A percentile compares a stretch with the other conserved stretches of the same genome.
Evolutionary conservation across 352 stramenopile species (phyloP).

Genomic region (Pythium aristosporum): DNA sequence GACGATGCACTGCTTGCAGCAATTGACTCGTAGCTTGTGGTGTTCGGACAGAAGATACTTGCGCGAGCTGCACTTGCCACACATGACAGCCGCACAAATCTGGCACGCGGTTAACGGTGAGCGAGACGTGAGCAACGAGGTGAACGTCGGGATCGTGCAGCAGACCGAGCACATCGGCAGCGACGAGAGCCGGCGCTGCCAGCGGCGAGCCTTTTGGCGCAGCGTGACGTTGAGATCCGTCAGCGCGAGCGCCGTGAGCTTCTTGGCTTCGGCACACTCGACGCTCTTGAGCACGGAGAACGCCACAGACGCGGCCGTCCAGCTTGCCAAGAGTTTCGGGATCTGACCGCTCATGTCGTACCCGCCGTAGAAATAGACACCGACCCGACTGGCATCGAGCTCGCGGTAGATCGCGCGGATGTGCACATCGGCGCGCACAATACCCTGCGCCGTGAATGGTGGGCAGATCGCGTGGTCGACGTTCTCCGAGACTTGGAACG

Average conservation of each 20-base stretch:
- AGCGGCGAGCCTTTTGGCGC: constrained; percentile 12
- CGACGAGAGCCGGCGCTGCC: not conserved
- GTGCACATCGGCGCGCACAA: constrained; percentile 17
- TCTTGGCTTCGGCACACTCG: constrained; percentile 31
- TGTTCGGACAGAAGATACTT: constrained; percentile 23
- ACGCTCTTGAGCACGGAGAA: constrained; percentile 28
- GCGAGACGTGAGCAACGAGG: constrained; percentile 1
- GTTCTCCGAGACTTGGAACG: constrained; percentile 38
- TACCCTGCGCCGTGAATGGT: constrained; percentile 1
- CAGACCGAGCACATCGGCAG: constrained; percentile 19
- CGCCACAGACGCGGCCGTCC: constrained; percentile 18
- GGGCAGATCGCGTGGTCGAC: constrained; percentile 30
- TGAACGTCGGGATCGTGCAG: constrained; percentile 2
- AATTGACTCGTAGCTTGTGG: constrained; percentile 12
- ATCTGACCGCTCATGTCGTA: constrained; percentile 27
- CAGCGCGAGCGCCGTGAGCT: constrained; percentile 25
- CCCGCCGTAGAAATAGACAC: constrained; percentile 30
- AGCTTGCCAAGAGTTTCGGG: constrained; percentile 24
- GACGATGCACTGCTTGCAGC: constrained; percentile 29
- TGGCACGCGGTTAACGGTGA: constrained; percentile 12
- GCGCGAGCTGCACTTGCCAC: constrained; percentile 18
- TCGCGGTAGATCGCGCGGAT: constrained; percentile 18
- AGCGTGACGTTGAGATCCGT: not conserved
- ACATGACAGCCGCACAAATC: constrained; percentile 14
- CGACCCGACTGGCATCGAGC: constrained; percentile 23